Evolutionary conservation across 768 basidiomycete genomes (phyloP), one percentile per base, ranked within the genome.

Genomic region (Tephrocybe sp.): DNA sequence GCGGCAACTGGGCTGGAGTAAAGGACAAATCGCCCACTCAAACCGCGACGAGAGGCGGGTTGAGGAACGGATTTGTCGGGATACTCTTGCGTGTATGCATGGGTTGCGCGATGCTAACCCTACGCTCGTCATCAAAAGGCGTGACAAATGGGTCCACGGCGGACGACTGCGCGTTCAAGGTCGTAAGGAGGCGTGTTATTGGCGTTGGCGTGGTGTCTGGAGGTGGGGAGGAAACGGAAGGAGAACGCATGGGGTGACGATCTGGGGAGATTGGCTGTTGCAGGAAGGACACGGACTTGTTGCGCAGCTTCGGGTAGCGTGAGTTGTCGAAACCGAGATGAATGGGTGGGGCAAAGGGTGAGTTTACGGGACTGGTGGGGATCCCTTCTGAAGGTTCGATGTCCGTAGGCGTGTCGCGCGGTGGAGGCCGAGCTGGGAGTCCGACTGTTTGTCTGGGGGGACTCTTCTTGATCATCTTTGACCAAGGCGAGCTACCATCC

Each of bases 111-210:
- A 68, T 57, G 41, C 56, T 60, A 29, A 71, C 64, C 27, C 58
- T 58, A 49, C 78, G 73, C 61, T 87, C 85, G 60, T 88, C 87
- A 63, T 90, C 88, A 64, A 90, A 90, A 7, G 88, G 88, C 43
- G 87, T 88, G 49, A 79, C 76, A 60, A 90, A 90, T 45, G 88
- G 88, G 55, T 75, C 68, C 45, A 70, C 61, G 45, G 64, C 61
- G 38, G 74, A 72, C 42, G 75, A 68, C 55, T 71, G 69, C 16
- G 72, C 69, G 57, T 75, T 64, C 19, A 68, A 70, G 21, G 70
- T 69, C 39, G 76, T 75, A 54, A 76, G 64, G 49, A 75, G 66
- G 34, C 74, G 67, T 42, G 76, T 75, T 30, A 76, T 68, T 11
- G 78, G 75, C 25, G 68, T 68, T 11, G 78, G 75, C 25, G 68